Evolutionary conservation across 169 alveolate genomes (phyloP).

Genomic region (Plasmodium gaboni): DNA sequence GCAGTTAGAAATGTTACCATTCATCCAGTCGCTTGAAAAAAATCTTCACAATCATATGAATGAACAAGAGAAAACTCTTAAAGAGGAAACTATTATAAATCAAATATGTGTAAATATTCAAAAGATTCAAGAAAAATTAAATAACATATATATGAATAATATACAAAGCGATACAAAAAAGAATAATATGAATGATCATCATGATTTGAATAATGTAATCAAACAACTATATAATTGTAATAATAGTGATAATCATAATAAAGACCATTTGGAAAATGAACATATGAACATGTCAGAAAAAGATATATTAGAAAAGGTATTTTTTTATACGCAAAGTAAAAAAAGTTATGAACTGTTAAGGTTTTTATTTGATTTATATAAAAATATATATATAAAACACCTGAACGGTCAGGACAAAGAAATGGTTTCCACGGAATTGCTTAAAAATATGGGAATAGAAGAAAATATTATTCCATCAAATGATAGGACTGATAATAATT

Average conservation of each 20-base stretch:
- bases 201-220: background rate
- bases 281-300: background rate
- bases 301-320: slow-evolving; percentile 4
- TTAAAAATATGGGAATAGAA: too few species aligned
- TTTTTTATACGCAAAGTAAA: slow-evolving; percentile 20
- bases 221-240: background rate
- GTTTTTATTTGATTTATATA: slow-evolving; percentile 22
- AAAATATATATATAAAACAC: slow-evolving; percentile 6
- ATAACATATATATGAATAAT: slow-evolving; percentile 8
- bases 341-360: slow-evolving; percentile 27
- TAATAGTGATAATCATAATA: background rate
- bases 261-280: background rate
- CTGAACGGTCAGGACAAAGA: background rate
- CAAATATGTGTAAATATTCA: background rate
- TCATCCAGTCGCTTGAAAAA: too few species aligned
- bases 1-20: too few species aligned
- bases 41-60: background rate
- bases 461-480: too few species aligned
- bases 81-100: background rate
- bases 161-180: background rate
- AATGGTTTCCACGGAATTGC: background rate
- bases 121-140: background rate
- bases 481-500: too few species aligned
- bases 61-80: background rate
- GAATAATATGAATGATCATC: background rate